Evolutionary conservation across 257 asterid genomes (phyloP).

Genomic region (Nicotiana tomentosiformis): DNA sequence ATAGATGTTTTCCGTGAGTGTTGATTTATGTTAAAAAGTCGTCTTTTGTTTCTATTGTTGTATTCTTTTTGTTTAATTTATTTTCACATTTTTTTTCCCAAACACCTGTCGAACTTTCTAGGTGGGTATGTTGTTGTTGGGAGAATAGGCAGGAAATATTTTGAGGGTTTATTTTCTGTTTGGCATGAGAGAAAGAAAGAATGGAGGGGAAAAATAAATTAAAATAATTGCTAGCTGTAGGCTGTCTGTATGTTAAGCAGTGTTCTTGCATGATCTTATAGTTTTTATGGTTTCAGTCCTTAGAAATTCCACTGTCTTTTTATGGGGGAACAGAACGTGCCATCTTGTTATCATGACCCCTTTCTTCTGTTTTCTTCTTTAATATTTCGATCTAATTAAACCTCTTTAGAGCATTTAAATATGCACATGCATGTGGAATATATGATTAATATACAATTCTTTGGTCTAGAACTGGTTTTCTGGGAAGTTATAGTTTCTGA

Average conservation of each 20-base stretch:
- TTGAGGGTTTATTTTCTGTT: constrained; percentile 55
- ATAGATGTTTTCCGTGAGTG: neutral
- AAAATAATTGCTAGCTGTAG: constrained; percentile 54
- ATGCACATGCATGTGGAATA: constrained; percentile 24
- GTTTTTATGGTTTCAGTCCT: constrained; percentile 11
- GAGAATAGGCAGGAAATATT: constrained; percentile 7
- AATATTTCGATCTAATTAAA: neutral
- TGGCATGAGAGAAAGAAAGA: constrained; percentile 52
- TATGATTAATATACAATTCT: neutral
- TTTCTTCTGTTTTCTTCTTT: constrained; percentile 24
- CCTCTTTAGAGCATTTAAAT: neutral
- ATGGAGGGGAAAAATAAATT: neutral
- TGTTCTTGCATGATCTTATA: constrained; percentile 70
- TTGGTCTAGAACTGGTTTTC: neutral
- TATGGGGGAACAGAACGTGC: constrained; percentile 88
- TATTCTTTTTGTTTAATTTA: neutral
- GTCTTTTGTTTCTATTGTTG: neutral
- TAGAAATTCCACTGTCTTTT: constrained; percentile 18
- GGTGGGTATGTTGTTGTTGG: neutral
- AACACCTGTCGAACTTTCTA: neutral
- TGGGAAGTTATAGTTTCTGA: neutral
- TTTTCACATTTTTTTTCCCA: neutral
- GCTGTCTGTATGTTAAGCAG: constrained; percentile 56
- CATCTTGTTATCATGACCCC: constrained; percentile 56
- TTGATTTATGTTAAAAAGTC: no score